phyloP scores from a whole-genome alignment of 495 filamentous ascomycete species.

The Talaromyces stipitatus region DNA sequence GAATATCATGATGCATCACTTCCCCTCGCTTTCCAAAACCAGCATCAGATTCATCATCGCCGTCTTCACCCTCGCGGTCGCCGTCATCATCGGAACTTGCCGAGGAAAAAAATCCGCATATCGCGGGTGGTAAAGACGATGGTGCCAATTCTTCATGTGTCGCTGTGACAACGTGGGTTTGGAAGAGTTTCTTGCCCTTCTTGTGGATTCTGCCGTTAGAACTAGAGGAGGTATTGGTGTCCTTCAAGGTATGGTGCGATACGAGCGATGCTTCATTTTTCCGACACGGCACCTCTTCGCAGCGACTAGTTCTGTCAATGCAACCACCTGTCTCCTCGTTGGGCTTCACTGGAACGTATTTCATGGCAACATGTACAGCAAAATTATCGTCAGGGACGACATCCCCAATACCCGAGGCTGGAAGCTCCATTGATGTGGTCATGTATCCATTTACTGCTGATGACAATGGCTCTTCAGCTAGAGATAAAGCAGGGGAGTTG shows the following conservation, averaged over 20 bases:
- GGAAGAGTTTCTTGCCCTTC: neutral
- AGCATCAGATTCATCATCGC: neutral
- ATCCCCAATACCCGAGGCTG: slow-evolving; percentile 58
- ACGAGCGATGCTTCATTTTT: neutral
- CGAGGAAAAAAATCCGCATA: slow-evolving; percentile 3
- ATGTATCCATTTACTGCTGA: slow-evolving; percentile 21
- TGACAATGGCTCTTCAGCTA: slow-evolving; percentile 17
- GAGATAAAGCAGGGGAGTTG: slow-evolving; percentile 1
- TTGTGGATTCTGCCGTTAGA: neutral
- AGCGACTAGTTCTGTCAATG: neutral
- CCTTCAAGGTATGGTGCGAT: neutral
- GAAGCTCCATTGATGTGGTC: slow-evolving; percentile 28
- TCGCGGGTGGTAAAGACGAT: slow-evolving; percentile 5
- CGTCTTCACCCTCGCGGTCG: neutral
- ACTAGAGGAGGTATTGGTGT: neutral
- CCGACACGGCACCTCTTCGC: neutral
- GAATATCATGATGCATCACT: neutral
- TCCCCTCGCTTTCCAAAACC: neutral
- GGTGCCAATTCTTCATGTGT: slow-evolving; percentile 2
- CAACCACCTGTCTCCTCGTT: neutral
- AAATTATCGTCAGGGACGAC: slow-evolving; percentile 64
- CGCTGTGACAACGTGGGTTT: slow-evolving; percentile 5
- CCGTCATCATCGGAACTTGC: neutral
- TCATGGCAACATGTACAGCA: slow-evolving; percentile 44
- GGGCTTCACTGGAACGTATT: slow-evolving; percentile 23